Base-by-base conservation (phyloP, 345 rosid genomes). In the Barbarea vulgaris region DNA sequence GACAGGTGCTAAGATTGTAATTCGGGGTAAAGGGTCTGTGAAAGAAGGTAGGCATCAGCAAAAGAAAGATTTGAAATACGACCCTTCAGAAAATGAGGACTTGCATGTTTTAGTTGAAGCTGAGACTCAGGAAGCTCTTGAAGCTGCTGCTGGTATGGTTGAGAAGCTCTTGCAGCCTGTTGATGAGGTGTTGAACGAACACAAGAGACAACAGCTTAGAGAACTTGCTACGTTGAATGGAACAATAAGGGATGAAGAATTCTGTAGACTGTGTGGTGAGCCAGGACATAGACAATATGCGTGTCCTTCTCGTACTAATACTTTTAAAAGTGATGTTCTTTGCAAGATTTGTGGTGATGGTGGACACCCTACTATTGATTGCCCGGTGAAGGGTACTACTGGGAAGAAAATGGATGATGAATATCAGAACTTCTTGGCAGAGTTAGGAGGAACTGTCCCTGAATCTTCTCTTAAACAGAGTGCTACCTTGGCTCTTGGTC, bases 341-440 rank as follows among this genome's bases (percentile, higher is more conserved):
- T 93, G 99, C 76, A 93, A 93, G 88, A 93, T 91, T n/a, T 93
- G 99, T 67, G 91, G 98, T 82, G 99, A 96, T 83, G 97, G 92
- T 73, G 98, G 99, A 53, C 99, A 96, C 63, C 99, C 99, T 6
- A 96, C 98, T 1, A 96, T 93, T 55, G 98, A 96, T 84, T 96
- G 99, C 71, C 99, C 97, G 2, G 84, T 93, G 72, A 96, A 96
- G 85, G 96, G 97, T 67, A 84, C 97, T 9, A 83, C 85, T 0
- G 95, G 99, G 50, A 93, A 96, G 89, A 96, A 89, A 76, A 96
- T 91, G 99, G 99, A 96, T 83, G 99, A 96, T 64, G 98, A 96
- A 66, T 96, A 96, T 79, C 99, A 85, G 84, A 96, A 88, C 73
- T 93, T 96, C 81, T 84, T 88, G 87, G 98, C 99, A 2, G 96